These are phyloP conservation scores for Boletellus deceptivus DNA, from an alignment of 1,284 basidiomycete species.

Conservation along the genomic window DNA sequence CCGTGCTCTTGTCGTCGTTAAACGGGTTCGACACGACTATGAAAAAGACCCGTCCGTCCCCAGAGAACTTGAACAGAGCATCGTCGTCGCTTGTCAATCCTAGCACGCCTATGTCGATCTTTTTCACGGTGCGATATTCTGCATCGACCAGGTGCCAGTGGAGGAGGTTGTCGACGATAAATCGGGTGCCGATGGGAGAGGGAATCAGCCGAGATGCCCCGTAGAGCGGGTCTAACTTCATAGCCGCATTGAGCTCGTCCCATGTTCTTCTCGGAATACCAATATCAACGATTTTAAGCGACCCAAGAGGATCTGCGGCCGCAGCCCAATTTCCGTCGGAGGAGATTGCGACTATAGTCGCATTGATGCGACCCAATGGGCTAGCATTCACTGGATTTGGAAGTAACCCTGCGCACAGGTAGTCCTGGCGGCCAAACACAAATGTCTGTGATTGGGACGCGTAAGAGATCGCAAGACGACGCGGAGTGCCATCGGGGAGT, in stretches of 20 bases:
- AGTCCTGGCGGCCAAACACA: background rate
- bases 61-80: conserved; percentile 16
- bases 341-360: conserved; percentile 9
- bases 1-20: conserved; percentile 7
- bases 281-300: conserved; percentile 16
- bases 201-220: background rate
- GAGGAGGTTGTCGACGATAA: background rate
- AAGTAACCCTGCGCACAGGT: background rate
- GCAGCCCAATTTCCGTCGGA: conserved; percentile 19
- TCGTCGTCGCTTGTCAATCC: background rate
- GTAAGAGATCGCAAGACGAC: background rate
- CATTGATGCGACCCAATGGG: background rate
- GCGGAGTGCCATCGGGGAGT: background rate
- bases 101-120: conserved; percentile 10
- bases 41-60: conserved; percentile 11
- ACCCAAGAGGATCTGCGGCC: conserved; percentile 2
- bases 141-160: conserved; percentile 14
- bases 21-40: background rate
- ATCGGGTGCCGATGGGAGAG: conserved; percentile 15
- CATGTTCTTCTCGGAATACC: conserved; percentile 1
- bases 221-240: conserved; percentile 1
- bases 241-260: background rate
- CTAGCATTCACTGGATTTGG: background rate
- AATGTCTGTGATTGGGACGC: conserved; percentile 9
- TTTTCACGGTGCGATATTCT: conserved; percentile 9